Base-by-base conservation (phyloP, 352 stramenopile genomes). In the Stephanocyclus meneghinianus region DNA sequence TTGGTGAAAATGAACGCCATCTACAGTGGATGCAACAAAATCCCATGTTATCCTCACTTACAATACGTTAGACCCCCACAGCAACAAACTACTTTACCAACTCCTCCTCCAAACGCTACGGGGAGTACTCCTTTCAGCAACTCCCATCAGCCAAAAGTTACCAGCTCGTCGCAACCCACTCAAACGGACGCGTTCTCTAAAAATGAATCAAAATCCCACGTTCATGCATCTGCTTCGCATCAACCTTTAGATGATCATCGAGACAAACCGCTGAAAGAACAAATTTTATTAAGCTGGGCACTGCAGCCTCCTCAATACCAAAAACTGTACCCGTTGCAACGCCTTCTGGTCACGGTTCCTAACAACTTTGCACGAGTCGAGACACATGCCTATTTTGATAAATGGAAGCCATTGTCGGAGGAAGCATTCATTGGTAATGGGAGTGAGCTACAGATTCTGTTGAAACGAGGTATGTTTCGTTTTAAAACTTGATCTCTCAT, bases 301-400 rank as follows among this genome's bases (percentile, higher is more conserved):
- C 45, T 59, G 40, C 53, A 66, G 11, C 53, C 55, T 4, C 68
- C 68, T 51, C 55, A 40, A 15, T 75, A 62, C 59, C 10, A 15
- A 15, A 37, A 13, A 0, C n/a, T 53, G 2, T 13, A 67, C n/a
- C 32, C 59, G 6, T 35, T 71, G 15, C 64, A 15, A 21, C 29
- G 30, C 29, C 64, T 71, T 18, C 47, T 71, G 3, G 64, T 71
- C 37, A 71, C 42, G 13, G 59, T 71, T 62, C 64, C 64, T 37
- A 44, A 18, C 2, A 62, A 18, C n/a, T 71, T 71, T 62, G 13
- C 62, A 21, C 62, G n/a, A n/a, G 64, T 71, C 7, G 44, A 71
- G 60, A 16, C 26, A 18, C 64, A 71, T 44, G n/a, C 32, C 7
- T 71, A 71, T 26, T 71, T 71, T 50, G 15, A 10, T 16, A 71